phyloP scores from a whole-genome alignment of 345 rosid genomes.

The Pseudoturritis turrita region DNA sequence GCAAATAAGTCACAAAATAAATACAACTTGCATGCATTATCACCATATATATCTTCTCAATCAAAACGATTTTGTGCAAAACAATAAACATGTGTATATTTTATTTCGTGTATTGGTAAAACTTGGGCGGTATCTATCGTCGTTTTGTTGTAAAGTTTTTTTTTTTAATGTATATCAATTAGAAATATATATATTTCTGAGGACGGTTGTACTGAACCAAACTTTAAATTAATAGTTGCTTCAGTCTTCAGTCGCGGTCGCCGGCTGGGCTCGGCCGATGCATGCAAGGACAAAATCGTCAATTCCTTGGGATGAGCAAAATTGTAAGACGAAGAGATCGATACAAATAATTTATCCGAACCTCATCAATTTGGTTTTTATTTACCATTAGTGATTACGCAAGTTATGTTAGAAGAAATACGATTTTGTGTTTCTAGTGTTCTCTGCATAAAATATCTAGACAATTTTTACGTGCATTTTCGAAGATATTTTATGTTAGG shows the following conservation, averaged over 20 bases:
- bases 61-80: background rate
- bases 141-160: background rate
- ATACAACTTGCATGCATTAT: conserved; percentile 1
- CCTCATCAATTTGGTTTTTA: background rate
- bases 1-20: background rate
- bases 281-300: too few species aligned
- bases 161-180: background rate
- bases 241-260: too few species aligned
- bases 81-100: background rate
- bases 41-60: background rate
- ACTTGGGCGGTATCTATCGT: background rate
- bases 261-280: too few species aligned
- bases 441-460: background rate
- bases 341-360: background rate
- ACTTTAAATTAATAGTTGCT: too few species aligned
- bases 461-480: background rate
- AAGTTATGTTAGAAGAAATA: background rate
- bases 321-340: background rate
- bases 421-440: background rate
- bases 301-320: background rate
- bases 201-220: too few species aligned
- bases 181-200: background rate
- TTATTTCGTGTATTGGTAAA: background rate
- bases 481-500: background rate
- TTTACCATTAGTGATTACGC: too few species aligned